phyloP scores from a whole-genome alignment of 768 basidiomycete genomes.

The Amanita exitialis region DNA sequence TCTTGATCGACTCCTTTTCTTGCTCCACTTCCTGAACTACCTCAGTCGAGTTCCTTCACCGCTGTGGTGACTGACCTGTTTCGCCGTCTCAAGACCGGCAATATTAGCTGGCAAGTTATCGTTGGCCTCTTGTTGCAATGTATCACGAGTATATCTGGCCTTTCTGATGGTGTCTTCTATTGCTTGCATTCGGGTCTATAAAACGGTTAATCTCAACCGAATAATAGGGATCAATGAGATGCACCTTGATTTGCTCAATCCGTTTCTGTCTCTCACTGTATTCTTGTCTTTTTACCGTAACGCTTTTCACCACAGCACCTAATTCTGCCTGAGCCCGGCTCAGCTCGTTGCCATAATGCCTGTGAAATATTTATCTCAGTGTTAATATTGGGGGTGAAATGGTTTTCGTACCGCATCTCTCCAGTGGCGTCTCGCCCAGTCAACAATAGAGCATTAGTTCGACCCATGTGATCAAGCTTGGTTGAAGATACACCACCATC shows the following conservation, averaged over 20 bases:
- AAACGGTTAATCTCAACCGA: slow-evolving; percentile 11
- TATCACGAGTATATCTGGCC: slow-evolving; percentile 25
- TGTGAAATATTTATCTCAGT: slow-evolving; percentile 13
- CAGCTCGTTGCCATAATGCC: slow-evolving; percentile 35
- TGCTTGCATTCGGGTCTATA: slow-evolving; percentile 13
- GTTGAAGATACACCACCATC: slow-evolving; percentile 60
- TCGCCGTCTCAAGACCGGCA: slow-evolving; percentile 42
- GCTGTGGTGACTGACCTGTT: slow-evolving; percentile 30
- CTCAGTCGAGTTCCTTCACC: neutral
- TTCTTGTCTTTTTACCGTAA: slow-evolving; percentile 9
- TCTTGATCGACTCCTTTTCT: slow-evolving; percentile 36
- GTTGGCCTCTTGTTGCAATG: slow-evolving; percentile 50
- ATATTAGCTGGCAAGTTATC: slow-evolving; percentile 61
- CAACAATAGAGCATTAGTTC: slow-evolving; percentile 37
- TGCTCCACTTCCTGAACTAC: slow-evolving; percentile 37
- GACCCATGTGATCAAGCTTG: slow-evolving; percentile 17
- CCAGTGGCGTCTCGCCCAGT: slow-evolving; percentile 38
- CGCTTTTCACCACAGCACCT: slow-evolving; percentile 16
- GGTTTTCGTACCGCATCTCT: slow-evolving; percentile 32
- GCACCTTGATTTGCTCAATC: slow-evolving; percentile 24
- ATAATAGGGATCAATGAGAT: slow-evolving; percentile 3
- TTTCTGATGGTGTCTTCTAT: slow-evolving; percentile 16
- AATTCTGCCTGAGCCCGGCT: slow-evolving; percentile 27
- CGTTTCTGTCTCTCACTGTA: slow-evolving; percentile 18
- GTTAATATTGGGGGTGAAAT: neutral